phyloP scores from a whole-genome alignment of 257 asterid species.

The Fraxinus americana region DNA sequence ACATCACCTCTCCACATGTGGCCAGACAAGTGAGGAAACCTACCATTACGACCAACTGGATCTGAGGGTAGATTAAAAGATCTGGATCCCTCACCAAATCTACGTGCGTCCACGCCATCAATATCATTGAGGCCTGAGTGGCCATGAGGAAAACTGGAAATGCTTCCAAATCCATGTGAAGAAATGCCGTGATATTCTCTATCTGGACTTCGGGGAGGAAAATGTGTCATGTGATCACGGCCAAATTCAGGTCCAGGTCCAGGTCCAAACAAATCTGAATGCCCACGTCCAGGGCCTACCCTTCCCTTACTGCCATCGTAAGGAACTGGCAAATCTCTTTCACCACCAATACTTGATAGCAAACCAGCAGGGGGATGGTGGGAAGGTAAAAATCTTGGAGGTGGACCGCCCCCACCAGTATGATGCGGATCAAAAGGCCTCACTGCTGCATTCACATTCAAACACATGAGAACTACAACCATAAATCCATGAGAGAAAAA shows the following conservation, averaged over 20 bases:
- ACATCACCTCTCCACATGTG: constrained; percentile 51
- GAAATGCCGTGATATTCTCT: constrained; percentile 55
- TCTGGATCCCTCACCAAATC: constrained; percentile 68
- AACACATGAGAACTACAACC: constrained; percentile 10
- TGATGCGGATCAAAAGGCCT: constrained; percentile 48
- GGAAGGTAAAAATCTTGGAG: constrained; percentile 51
- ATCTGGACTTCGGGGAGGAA: constrained; percentile 47
- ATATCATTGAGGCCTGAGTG: constrained; percentile 47
- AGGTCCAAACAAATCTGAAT: constrained; percentile 41
- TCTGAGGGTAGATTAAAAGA: constrained; percentile 51
- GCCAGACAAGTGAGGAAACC: constrained; percentile 56
- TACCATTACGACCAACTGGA: constrained; percentile 52
- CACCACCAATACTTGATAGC: constrained; percentile 20
- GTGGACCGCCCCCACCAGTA: constrained; percentile 48
- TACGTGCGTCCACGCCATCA: constrained; percentile 51
- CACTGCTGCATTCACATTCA: constrained; percentile 37
- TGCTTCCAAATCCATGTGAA: constrained; percentile 53
- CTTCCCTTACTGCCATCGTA: constrained; percentile 19
- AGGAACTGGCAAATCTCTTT: constrained; percentile 29
- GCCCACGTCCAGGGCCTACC: constrained; percentile 30
- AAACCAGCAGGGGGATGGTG: constrained; percentile 46
- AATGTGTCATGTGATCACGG: constrained; percentile 45
- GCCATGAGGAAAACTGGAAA: constrained; percentile 38
- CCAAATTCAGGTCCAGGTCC: constrained; percentile 62
- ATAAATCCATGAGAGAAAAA: background rate